Base-by-base conservation (phyloP, 768 basidiomycete genomes). In the Mycena epipterygia region DNA sequence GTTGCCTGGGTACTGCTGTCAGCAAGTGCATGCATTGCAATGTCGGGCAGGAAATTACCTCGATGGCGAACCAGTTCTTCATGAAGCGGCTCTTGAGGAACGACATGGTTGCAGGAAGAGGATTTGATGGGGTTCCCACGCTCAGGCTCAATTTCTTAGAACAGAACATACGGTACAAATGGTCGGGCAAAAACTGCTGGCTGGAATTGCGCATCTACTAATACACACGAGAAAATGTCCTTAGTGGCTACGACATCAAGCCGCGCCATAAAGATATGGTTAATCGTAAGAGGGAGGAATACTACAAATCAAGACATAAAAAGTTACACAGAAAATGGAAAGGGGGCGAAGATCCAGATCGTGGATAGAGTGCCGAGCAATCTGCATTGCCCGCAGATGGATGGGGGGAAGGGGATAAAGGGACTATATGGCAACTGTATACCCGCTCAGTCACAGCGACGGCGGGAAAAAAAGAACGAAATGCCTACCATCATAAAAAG, bases 11-110 rank as follows among this genome's bases (percentile, higher is more conserved):
- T 29, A 16, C 52, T 30, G 61, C 27, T 29, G 61, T 62, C 44
- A 73, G 66, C 57, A 32, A 46, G 35, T 33, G 33, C 67, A 42
- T 16, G 52, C 64, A 56, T 12, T 39, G 59, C 49, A 75, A 61
- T 66, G 66, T 2, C 14, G 6, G 23, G 5, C 23, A 60, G 25
- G 53, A 48, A 65, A 84, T 21, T 60, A 90, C 91, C 89, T 93
- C 93, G 74, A 91, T 83, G 83, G 92, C 91, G 76, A 86, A 90
- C 91, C 91, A 92, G 81, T 93, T 85, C 80, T 85, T 90, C 86
- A 90, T 84, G 71, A 88, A 81, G 25, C 75, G 49, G 39, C 65
- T 49, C 70, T 74, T 67, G 41, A 72, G 64, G 55, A 68, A 64
- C 23, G 68, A 60, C 71, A 67, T 75, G 32, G 59, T 62, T 56